Base-by-base conservation (phyloP, 495 filamentous ascomycete genomes). In the Neurospora sublineolata region DNA sequence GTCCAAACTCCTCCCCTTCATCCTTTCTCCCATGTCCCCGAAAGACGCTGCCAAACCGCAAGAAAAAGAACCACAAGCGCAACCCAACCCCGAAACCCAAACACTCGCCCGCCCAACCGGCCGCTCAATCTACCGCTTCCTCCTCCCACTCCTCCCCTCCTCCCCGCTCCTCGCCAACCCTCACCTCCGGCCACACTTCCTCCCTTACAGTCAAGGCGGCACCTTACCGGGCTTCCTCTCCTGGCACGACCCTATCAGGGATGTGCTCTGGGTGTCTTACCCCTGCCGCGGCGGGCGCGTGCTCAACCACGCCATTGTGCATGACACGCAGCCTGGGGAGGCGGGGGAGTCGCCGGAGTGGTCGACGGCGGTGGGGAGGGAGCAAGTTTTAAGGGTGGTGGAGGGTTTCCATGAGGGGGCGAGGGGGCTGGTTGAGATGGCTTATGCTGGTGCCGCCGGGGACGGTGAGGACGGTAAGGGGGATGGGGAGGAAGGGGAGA, bases 41-140 rank as follows among this genome's bases (percentile, higher is more conserved):
- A 6, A 6, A 9, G n/a, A n/a, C n/a, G 2, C 44, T 6, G 1
- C 38, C 27, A 30, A 16, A 14, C 40, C 6, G 3, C 42, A 20
- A 20, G 42, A 36, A 0, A 36, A 36, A 36, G 1, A 39, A 39
- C 38, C 38, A 40, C 38, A 40, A 40, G 1, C 4, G 4, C 38
- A 39, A 39, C 38, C 18, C 40, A 42, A 18, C 40, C 9, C 20
- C 10, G 10, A 4, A 67, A 75, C 60, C 10, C 20, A 4, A 67
- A 75, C 60, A 38, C 58, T 40, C 58, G 20, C 67, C 44, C 37
- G 72, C 70, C 72, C 69, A 40, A 74, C 79, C 37, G 69, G 77
- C 69, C 80, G 78, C 58, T 86, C 82, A 8, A 76, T 79, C 8
- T 87, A 84, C 74, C 82, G 85, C 27, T 86, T 85, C 75, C 75